Base-by-base conservation (phyloP, 2,329 filamentous ascomycete genomes). In the Pezicula neosporulosa region DNA sequence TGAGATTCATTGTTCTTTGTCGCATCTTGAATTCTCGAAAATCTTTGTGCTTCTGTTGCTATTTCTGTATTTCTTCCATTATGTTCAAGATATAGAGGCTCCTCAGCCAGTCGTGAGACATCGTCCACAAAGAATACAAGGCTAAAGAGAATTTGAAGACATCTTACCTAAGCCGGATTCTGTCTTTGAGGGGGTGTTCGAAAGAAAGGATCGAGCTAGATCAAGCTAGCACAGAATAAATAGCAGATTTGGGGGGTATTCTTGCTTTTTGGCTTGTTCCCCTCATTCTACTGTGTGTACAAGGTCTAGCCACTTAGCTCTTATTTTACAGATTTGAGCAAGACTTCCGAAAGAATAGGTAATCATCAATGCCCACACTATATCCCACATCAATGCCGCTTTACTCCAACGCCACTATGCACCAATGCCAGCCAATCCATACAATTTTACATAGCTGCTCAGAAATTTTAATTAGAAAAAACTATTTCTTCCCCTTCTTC, bases 401-500 rank as follows among this genome's bases (percentile, higher is more conserved):
- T 38, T 48, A 47, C 51, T 44, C 7, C 8, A 53, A 55, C 53
- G 49, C 53, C 52, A 15, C 38, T 42, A 41, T 51, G 43, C 33
- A 16, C 27, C 30, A 33, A 39, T 39, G 2, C 15, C 24, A 24
- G 24, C 28, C 50, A 38, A 49, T 49, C 37, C 41, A 24, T 49
- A 53, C 50, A 36, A 48, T 50, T 42, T 44, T 53, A 50, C 50
- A 56, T 12, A 13, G 18, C 44, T 18, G 13, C 44, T 13, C 10
- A 13, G 18, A 16, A 30, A 18, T 38, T 37, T 21, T 27, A 3
- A 38, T 15, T 12, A 21, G 30, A 15, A 36, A 43, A 13, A 24
- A 37, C 71, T 67, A 84, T 69, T 85, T 82, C 77, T 84, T 86
- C 50, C 74, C 77, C 74, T 83, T 86, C 76, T 83, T 86, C 75